Evolutionary conservation across 257 asterid species (phyloP).

Genomic region (Buddleja alternifolia): DNA sequence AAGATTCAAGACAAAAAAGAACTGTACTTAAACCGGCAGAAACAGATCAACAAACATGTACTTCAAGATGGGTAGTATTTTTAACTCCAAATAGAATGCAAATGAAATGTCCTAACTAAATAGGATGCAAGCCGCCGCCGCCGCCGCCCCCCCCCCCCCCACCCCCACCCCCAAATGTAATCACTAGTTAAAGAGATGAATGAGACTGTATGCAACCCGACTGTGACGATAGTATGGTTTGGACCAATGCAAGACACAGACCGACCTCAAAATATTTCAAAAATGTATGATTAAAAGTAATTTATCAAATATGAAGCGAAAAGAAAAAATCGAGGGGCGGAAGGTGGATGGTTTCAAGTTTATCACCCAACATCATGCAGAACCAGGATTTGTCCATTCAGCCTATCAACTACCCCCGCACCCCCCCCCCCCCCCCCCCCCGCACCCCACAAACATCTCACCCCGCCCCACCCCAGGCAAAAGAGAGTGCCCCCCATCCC

Average conservation of each 20-base stretch:
- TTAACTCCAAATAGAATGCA: conserved; percentile 30
- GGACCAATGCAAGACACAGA: conserved; percentile 44
- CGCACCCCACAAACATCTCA: not conserved
- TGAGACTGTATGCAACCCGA: conserved; percentile 52
- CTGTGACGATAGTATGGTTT: conserved; percentile 36
- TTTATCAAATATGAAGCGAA: conserved; percentile 26
- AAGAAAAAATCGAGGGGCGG: conserved; percentile 21
- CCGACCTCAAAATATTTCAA: conserved; percentile 31
- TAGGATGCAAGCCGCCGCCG: conserved; percentile 19
- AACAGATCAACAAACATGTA: conserved; percentile 34
- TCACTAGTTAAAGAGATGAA: conserved; percentile 36
- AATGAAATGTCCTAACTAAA: conserved; percentile 29
- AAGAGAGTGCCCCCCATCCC: conserved; percentile 43
- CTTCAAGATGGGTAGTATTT: conserved; percentile 36
- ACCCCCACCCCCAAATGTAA: conserved; percentile 28
- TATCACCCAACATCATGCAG: conserved; percentile 39
- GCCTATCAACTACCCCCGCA: conserved; percentile 18
- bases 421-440: conserved; percentile 8
- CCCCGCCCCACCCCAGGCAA: conserved; percentile 13
- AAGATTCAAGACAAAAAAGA: conserved; percentile 10
- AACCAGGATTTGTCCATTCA: conserved; percentile 33
- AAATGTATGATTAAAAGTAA: conserved; percentile 26
- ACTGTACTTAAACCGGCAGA: conserved; percentile 30
- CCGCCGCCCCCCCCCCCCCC: too few species aligned
- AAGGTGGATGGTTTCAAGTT: conserved; percentile 20